phyloP scores from a whole-genome alignment of 225 moss, liverwort and hornwort species.

The Polytrichum formosum region DNA sequence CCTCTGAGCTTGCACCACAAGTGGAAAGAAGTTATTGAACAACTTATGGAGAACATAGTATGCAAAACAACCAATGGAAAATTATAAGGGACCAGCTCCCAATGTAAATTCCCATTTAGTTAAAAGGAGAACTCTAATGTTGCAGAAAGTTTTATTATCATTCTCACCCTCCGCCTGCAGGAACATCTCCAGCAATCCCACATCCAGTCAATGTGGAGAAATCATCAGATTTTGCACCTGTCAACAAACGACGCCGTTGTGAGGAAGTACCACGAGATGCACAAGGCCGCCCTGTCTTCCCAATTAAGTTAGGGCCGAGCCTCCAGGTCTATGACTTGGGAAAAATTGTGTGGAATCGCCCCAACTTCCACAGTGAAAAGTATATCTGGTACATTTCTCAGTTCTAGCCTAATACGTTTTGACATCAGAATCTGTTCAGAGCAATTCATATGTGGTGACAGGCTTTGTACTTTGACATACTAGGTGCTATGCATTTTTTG shows the following conservation, averaged over 20 bases:
- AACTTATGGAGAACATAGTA: too few species aligned
- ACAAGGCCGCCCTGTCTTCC: conserved; percentile 71
- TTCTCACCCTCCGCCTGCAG: conserved; percentile 14
- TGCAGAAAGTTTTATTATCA: background rate
- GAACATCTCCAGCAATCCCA: conserved; percentile 18
- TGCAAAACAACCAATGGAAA: too few species aligned
- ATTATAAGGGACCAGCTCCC: too few species aligned
- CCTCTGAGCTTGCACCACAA: too few species aligned
- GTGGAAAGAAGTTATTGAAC: too few species aligned
- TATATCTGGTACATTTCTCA: conserved; percentile 70
- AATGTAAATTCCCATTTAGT: too few species aligned
- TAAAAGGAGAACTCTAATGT: too few species aligned
- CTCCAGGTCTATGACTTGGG: conserved; percentile 89
- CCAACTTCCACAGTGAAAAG: conserved; percentile 88
- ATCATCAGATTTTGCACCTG: conserved; percentile 68
- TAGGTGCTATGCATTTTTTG: too few species aligned
- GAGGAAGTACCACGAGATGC: conserved; percentile 92
- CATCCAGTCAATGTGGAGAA: conserved; percentile 64
- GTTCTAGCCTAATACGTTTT: background rate
- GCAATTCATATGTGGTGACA: too few species aligned
- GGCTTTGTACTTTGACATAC: too few species aligned
- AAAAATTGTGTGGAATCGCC: conserved; percentile 78
- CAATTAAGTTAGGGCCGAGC: conserved; percentile 90
- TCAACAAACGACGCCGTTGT: conserved; percentile 86
- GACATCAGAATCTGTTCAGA: too few species aligned